Evolutionary conservation across 1,284 basidiomycete genomes (phyloP).

Genomic region (Cryptococcus floricola): DNA sequence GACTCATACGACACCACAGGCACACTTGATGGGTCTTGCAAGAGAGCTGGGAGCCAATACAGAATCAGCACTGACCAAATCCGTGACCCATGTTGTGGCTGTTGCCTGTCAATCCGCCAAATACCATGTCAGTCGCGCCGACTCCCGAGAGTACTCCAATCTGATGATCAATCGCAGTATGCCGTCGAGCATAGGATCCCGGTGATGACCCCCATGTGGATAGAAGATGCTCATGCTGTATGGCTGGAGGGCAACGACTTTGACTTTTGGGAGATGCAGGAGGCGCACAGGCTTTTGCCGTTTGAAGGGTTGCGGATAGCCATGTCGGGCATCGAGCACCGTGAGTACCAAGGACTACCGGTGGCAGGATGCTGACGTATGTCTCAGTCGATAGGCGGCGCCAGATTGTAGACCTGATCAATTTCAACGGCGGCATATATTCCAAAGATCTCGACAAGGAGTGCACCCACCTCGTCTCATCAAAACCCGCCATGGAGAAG

Average conservation of each 20-base stretch:
- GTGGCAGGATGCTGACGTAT: not conserved
- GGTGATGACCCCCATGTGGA: constrained; percentile 39
- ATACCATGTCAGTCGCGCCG: constrained; percentile 31
- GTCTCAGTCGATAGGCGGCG: constrained; percentile 36
- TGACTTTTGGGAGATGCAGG: constrained; percentile 23
- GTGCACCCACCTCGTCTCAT: constrained; percentile 45
- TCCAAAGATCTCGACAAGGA: constrained; percentile 42
- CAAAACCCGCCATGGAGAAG: constrained; percentile 30
- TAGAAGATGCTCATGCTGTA: constrained; percentile 25
- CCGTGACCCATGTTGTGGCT: constrained; percentile 44
- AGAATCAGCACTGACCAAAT: constrained; percentile 37
- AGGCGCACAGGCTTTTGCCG: constrained; percentile 28
- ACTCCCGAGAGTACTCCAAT: not conserved
- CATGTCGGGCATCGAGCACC: constrained; percentile 39
- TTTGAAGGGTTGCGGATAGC: constrained; percentile 39
- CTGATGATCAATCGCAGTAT: constrained; percentile 22
- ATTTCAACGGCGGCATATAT: constrained; percentile 38
- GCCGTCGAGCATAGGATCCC: constrained; percentile 41
- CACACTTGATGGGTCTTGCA: constrained; percentile 21
- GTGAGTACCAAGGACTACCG: constrained; percentile 13
- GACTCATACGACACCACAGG: constrained; percentile 3
- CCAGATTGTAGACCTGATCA: constrained; percentile 35
- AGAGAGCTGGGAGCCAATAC: constrained; percentile 36
- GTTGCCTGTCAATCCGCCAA: constrained; percentile 31
- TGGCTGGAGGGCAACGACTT: constrained; percentile 35